Base-by-base conservation (phyloP, 352 stramenopile genomes). In the Phytophthora kernoviae region DNA sequence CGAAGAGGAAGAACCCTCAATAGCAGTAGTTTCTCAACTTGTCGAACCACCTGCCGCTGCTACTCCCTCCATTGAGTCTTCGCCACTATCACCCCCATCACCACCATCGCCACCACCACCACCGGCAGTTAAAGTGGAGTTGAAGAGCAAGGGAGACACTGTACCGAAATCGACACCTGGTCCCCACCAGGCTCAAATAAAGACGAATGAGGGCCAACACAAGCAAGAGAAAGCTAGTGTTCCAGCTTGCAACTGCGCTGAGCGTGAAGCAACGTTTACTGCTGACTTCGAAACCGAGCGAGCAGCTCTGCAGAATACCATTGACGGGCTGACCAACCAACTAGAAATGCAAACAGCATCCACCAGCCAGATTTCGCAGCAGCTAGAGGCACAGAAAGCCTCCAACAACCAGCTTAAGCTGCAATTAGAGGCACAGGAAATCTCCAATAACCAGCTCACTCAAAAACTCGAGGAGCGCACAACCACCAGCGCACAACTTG, bases 251-350 rank as follows among this genome's bases (percentile, higher is more conserved):
- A 59, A 68, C 17, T 68, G 58, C 26, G 24, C 17, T 0, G 57
- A 72, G 48, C 58, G 52, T 11, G 52, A 64, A 54, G 30, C 40
- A 9, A 46, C 49, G 7, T 20, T 68, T 6, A 60, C 46, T 5
- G 52, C 51, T 36, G 40, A 50, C 0, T 67, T 73, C 22, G 53
- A 68, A 15, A 53, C 55, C 14, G 77, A 87, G 20, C 64, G 71
- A 4, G 42, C 53, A 6, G 54, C 33, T 7, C 55, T 81, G 1
- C 51, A 66, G 17, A 58, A 49, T 17, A 70, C 75, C 20, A 34
- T 77, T 2, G 39, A 75, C 40, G 41, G 48, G 0, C 39, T 77
- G 1, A 70, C 73, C 6, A 64, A 76, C 10, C 73, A 87, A 33
- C 41, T 70, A n/a, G 32, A 66, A 11, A n/a, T 15, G 21, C 49